These are phyloP conservation scores for Colletotrichum tropicicola DNA, from an alignment of 2,329 filamentous ascomycete species.

Conservation along the genomic window DNA sequence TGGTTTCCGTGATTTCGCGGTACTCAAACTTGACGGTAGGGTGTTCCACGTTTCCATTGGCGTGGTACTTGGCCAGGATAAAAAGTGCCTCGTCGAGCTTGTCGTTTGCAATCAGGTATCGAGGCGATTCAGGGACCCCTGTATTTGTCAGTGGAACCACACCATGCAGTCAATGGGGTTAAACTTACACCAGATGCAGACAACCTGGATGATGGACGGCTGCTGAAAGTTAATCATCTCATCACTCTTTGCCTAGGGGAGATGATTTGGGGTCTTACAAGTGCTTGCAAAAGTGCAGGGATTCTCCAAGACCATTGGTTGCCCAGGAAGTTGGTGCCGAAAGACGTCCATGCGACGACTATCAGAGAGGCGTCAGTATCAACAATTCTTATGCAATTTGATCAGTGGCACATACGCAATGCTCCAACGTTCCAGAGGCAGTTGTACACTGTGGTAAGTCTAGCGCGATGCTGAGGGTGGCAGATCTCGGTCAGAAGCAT, in stretches of 20 bases:
- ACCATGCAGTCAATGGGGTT: no score
- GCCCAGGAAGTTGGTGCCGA: slow-evolving; percentile 65
- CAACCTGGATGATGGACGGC: slow-evolving; percentile 68
- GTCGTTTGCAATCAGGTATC: slow-evolving; percentile 41
- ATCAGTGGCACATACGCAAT: slow-evolving; percentile 48
- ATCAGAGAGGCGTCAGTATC: slow-evolving; percentile 12
- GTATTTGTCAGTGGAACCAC: background rate
- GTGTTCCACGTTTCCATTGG: slow-evolving; percentile 52
- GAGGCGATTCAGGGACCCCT: slow-evolving; percentile 63
- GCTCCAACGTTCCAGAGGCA: slow-evolving; percentile 72
- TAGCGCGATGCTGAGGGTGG: slow-evolving; percentile 73
- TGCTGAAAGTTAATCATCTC: background rate
- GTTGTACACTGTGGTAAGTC: slow-evolving; percentile 72
- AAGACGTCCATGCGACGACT: slow-evolving; percentile 68
- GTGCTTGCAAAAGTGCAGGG: slow-evolving; percentile 69
- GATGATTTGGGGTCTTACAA: slow-evolving; percentile 32
- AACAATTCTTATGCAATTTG: slow-evolving; percentile 34
- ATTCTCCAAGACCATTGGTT: slow-evolving; percentile 74
- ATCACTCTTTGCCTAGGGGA: background rate
- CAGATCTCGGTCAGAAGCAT: slow-evolving; percentile 69
- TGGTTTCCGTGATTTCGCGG: slow-evolving; percentile 58
- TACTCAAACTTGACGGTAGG: slow-evolving; percentile 57
- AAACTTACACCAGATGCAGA: slow-evolving; percentile 64
- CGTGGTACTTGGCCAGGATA: slow-evolving; percentile 59
- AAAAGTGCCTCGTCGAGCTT: slow-evolving; percentile 53